phyloP scores from a whole-genome alignment of 305 asterid genomes.

The Rubia occidens region DNA sequence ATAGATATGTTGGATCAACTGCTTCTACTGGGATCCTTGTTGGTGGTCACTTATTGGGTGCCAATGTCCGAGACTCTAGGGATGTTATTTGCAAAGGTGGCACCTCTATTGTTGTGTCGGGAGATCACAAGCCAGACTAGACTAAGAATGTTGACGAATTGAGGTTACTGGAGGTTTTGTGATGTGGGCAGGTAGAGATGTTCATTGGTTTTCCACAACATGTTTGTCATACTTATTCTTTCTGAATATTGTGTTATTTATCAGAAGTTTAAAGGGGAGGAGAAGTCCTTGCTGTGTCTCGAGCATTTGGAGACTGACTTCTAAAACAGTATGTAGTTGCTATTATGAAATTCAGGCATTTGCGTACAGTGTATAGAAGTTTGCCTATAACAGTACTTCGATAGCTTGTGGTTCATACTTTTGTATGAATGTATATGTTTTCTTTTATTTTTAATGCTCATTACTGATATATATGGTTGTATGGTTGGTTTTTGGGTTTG shows the following conservation, averaged over 20 bases:
- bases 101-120: constrained; percentile 65
- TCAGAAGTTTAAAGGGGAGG: constrained; percentile 92
- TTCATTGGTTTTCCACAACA: background rate
- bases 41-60: constrained; percentile 71
- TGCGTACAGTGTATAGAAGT: background rate
- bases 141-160: constrained; percentile 72
- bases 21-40: constrained; percentile 88
- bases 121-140: constrained; percentile 86
- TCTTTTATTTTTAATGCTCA: background rate
- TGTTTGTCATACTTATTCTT: background rate
- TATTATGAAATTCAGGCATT: constrained; percentile 77
- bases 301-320: constrained; percentile 83
- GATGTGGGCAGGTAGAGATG: constrained; percentile 77
- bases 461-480: background rate
- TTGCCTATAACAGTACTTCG: background rate
- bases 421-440: background rate
- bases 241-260: background rate
- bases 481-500: background rate
- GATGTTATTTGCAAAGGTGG: constrained; percentile 80
- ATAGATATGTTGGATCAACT: constrained; percentile 84
- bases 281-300: constrained; percentile 90
- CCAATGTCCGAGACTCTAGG: constrained; percentile 80
- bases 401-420: background rate
- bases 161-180: constrained; percentile 93
- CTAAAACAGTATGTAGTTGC: constrained; percentile 86